A percentile compares a stretch with the other conserved stretches of the same genome.
These are phyloP conservation scores for Ananas comosus DNA, from an alignment of 176 grass and related monocot species.

Conservation along the genomic window DNA sequence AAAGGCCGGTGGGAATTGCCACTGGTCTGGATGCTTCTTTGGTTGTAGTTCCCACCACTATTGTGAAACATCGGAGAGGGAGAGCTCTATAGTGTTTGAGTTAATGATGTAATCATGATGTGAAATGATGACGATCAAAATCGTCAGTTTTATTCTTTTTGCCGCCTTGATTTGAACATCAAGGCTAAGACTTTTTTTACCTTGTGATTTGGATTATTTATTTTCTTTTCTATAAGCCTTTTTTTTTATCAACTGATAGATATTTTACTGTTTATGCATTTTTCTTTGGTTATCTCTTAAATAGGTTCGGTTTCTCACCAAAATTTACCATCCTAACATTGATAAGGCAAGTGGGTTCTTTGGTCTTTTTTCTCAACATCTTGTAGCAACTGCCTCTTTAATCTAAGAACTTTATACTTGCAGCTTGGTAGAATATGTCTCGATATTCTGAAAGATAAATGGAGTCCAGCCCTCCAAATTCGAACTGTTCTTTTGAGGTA, in stretches of 20 bases:
- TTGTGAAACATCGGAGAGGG: too few species aligned
- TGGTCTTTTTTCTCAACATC: neutral
- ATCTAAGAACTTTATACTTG: conserved; percentile 19
- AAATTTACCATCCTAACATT: conserved; percentile 99
- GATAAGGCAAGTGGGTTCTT: conserved; percentile 62
- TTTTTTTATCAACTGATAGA: neutral
- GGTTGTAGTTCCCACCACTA: too few species aligned
- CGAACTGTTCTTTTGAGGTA: conserved; percentile 85
- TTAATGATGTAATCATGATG: too few species aligned
- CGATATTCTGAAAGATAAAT: conserved; percentile 94
- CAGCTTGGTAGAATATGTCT: conserved; percentile 98
- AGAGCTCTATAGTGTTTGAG: too few species aligned
- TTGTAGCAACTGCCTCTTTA: conserved; percentile 2
- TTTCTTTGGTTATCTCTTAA: conserved; percentile 20
- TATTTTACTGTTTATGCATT: neutral
- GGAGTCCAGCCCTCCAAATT: conserved; percentile 91
- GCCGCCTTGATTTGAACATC: too few species aligned
- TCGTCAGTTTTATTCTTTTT: too few species aligned
- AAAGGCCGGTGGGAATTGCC: too few species aligned
- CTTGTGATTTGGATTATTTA: neutral
- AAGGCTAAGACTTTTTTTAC: too few species aligned
- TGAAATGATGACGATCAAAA: too few species aligned
- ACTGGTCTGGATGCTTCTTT: too few species aligned
- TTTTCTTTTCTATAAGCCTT: neutral
- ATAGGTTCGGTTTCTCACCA: conserved; percentile 96